A percentile compares a stretch with the other conserved stretches of the same genome.
Conservation (phyloP, 2,329 filamentous ascomycete species). For the Fusarium sp. region DNA sequence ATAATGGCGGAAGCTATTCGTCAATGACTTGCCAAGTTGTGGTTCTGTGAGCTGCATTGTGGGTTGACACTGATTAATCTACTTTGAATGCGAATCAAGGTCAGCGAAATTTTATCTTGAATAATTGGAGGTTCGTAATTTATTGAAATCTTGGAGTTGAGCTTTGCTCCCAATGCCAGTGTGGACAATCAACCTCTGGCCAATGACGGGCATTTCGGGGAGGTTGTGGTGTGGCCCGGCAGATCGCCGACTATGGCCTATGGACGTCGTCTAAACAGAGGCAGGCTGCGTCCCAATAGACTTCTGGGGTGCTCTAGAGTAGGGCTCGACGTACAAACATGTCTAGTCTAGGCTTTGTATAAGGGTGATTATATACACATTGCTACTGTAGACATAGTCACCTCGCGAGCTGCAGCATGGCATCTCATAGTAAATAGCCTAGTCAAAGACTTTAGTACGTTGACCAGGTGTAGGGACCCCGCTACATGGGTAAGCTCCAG, state of each 20-base stretch:
- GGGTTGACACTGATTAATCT: background rate
- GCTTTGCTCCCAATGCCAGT: no score
- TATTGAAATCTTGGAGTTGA: background rate
- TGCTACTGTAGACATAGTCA: no score
- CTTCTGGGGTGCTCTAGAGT: background rate
- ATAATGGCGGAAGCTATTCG: background rate
- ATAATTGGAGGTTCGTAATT: background rate
- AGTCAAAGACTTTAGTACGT: no score
- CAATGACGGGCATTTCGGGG: background rate
- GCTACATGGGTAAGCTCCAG: background rate
- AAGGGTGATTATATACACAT: no score
- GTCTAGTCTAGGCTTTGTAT: background rate
- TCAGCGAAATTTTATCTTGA: background rate
- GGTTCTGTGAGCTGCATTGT: background rate
- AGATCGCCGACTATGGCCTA: background rate
- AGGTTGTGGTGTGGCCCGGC: background rate
- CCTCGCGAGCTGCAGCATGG: no score
- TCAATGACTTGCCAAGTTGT: background rate
- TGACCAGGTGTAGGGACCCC: background rate
- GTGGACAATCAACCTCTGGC: background rate
- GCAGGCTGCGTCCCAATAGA: background rate
- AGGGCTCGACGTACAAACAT: background rate
- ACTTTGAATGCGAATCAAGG: background rate
- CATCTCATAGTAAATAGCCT: no score
- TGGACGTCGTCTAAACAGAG: background rate